phyloP scores from a whole-genome alignment of 163 green algal species.

The Chlamydomonas reinhardtii region DNA sequence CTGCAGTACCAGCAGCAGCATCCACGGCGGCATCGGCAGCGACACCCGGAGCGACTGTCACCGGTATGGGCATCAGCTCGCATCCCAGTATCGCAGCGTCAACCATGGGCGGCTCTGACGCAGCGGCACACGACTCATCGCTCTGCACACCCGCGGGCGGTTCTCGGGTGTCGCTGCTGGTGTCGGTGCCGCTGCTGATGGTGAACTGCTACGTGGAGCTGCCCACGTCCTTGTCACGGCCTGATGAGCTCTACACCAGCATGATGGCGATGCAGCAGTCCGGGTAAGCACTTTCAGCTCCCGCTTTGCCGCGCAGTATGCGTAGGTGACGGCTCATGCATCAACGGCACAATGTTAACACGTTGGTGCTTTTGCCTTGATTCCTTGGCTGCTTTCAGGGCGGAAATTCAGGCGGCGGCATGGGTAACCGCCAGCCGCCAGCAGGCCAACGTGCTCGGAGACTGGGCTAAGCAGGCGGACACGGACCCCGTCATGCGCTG shows the following conservation, averaged over 20 bases:
- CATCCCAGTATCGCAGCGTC: too few species aligned
- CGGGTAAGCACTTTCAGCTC: neutral
- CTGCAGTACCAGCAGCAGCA: neutral
- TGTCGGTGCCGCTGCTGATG: conserved; percentile 45
- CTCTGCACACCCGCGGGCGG: neutral
- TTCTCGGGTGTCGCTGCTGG: conserved; percentile 30
- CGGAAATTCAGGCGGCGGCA: conserved; percentile 9
- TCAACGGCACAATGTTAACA: neutral
- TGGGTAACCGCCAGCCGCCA: conserved; percentile 18
- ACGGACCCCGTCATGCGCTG: conserved; percentile 35
- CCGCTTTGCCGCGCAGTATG: too few species aligned
- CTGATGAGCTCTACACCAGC: neutral
- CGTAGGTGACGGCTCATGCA: too few species aligned
- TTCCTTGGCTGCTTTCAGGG: neutral
- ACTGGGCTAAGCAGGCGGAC: neutral
- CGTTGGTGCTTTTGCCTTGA: neutral
- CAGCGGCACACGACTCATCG: too few species aligned
- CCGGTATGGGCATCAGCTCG: too few species aligned
- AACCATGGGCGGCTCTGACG: too few species aligned
- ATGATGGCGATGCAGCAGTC: conserved; percentile 15
- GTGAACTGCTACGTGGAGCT: conserved; percentile 28
- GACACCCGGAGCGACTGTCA: too few species aligned
- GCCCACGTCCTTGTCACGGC: neutral
- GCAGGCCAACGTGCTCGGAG: neutral
- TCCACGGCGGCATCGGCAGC: too few species aligned